Conservation (phyloP, 305 asterid genomes). For the Fraxinus greggii region DNA sequence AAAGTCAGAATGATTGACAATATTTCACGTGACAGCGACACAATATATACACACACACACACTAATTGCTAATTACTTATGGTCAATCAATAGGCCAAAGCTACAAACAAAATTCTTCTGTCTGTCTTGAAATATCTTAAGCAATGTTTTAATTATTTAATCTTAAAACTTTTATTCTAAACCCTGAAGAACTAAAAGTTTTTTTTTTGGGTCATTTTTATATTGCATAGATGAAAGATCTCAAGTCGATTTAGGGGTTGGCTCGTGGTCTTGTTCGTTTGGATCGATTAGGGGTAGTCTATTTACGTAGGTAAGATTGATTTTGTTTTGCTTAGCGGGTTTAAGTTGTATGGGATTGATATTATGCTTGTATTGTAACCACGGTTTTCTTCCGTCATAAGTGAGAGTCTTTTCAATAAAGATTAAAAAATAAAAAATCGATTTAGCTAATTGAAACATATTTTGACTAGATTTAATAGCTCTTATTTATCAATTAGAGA, state of each 20-base stretch:
- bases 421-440: neutral
- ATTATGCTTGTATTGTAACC: too few species aligned
- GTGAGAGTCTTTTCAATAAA: too few species aligned
- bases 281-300: too few species aligned
- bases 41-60: neutral
- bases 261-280: too few species aligned
- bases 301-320: too few species aligned
- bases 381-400: too few species aligned
- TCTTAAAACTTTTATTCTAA: neutral
- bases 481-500: neutral
- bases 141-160: neutral
- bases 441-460: neutral
- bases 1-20: neutral
- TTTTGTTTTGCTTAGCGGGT: too few species aligned
- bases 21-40: neutral
- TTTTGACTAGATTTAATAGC: too few species aligned
- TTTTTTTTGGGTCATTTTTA: neutral
- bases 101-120: neutral
- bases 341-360: too few species aligned
- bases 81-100: neutral
- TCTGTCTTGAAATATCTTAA: neutral
- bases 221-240: neutral
- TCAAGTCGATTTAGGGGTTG: neutral
- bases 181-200: neutral
- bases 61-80: neutral